A percentile compares a stretch with the other conserved stretches of the same genome.
phyloP scores from a whole-genome alignment of 2,329 filamentous ascomycete species.

The Rhynchosporium agropyri region DNA sequence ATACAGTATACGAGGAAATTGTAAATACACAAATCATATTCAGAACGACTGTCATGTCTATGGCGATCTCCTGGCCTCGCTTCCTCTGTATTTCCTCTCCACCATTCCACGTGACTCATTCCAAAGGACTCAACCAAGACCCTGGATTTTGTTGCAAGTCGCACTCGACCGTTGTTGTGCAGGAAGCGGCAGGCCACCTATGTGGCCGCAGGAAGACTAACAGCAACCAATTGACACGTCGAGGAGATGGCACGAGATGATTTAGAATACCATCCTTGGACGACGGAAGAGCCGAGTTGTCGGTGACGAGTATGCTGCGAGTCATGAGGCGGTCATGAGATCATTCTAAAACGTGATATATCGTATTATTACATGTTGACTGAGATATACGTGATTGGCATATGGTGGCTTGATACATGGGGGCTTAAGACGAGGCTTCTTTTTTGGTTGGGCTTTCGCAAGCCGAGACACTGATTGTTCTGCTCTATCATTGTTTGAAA shows the following conservation, averaged over 20 bases:
- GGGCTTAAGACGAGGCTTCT: not conserved
- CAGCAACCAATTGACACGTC: not conserved
- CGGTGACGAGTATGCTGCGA: conserved; percentile 5
- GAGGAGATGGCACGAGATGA: not conserved
- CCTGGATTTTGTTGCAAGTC: conserved; percentile 15
- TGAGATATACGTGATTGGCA: not conserved
- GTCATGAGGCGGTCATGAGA: not conserved
- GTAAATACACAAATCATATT: not conserved
- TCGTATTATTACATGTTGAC: not conserved
- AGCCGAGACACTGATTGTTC: no score
- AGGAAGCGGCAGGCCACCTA: conserved; percentile 7
- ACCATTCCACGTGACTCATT: not conserved
- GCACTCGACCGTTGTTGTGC: conserved; percentile 18
- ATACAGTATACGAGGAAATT: not conserved
- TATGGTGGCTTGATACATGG: not conserved
- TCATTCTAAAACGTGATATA: not conserved
- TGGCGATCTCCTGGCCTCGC: not conserved
- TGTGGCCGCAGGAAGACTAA: not conserved
- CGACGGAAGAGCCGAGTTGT: not conserved
- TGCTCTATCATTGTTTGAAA: no score
- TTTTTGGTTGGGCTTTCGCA: no score
- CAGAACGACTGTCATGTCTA: not conserved
- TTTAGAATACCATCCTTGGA: conserved; percentile 2
- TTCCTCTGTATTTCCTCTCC: not conserved
- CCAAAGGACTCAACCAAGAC: not conserved